Conservation (phyloP, 2,329 filamentous ascomycete genomes). For the Lachnellula subtilissima region DNA sequence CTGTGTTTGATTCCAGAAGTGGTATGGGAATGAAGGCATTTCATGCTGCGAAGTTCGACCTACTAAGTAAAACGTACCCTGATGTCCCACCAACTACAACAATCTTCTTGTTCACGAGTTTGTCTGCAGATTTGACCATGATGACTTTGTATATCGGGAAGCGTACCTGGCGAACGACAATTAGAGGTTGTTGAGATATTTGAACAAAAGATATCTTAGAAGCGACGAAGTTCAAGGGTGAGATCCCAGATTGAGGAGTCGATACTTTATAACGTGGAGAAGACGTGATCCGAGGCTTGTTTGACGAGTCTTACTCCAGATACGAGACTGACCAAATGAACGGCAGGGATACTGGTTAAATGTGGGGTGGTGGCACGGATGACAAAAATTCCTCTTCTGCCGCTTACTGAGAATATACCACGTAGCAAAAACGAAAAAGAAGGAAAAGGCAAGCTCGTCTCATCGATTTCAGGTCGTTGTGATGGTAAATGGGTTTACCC, state of each 20-base stretch:
- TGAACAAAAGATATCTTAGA: not conserved
- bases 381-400: not conserved
- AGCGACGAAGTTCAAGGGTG: not conserved
- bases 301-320: not conserved
- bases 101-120: slow-evolving; percentile 34
- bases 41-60: not conserved
- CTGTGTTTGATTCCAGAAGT: not conserved
- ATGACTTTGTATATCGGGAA: not conserved
- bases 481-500: too few relatives aligned
- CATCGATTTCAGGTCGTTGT: too few relatives aligned
- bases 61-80: slow-evolving; percentile 22
- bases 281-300: not conserved
- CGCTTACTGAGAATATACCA: too few relatives aligned
- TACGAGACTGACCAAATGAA: not conserved
- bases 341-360: not conserved
- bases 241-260: not conserved
- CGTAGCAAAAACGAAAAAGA: too few relatives aligned
- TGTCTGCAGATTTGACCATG: slow-evolving; percentile 27
- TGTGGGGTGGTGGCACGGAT: not conserved
- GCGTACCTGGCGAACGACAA: not conserved
- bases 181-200: not conserved
- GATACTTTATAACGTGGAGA: not conserved
- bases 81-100: slow-evolving; percentile 36
- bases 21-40: not conserved
- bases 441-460: too few relatives aligned